Conservation (phyloP, 2,329 filamentous ascomycete genomes). For the Trichoderma polysporum region DNA sequence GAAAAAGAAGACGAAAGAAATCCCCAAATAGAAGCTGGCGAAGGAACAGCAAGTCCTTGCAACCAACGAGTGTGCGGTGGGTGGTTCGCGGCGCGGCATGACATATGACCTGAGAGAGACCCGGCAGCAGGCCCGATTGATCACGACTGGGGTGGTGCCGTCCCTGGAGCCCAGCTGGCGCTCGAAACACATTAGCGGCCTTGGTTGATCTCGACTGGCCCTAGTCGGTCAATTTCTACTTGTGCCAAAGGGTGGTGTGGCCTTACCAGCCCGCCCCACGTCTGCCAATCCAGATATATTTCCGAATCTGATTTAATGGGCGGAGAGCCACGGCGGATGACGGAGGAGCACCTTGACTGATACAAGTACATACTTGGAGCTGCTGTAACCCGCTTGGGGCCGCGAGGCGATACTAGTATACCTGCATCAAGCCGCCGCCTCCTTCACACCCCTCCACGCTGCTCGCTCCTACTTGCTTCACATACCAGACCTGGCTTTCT, state of each 20-base stretch:
- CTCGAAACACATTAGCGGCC: slow-evolving; percentile 44
- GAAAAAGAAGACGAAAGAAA: neutral
- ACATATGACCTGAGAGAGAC: slow-evolving; percentile 22
- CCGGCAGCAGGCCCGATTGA: slow-evolving; percentile 24
- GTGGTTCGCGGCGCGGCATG: slow-evolving; percentile 22
- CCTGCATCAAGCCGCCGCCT: slow-evolving; percentile 12
- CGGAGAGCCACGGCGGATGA: slow-evolving; percentile 47
- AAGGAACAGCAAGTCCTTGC: neutral
- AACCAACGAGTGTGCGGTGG: neutral
- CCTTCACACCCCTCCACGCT: slow-evolving; percentile 14
- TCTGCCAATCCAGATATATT: slow-evolving; percentile 44
- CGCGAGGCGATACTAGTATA: slow-evolving; percentile 33
- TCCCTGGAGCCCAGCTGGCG: slow-evolving; percentile 32
- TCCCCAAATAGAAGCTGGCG: neutral
- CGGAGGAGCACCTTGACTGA: slow-evolving; percentile 34
- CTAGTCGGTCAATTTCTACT: slow-evolving; percentile 22
- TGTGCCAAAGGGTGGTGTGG: slow-evolving; percentile 19
- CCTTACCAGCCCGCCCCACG: slow-evolving; percentile 39
- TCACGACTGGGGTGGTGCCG: slow-evolving; percentile 20
- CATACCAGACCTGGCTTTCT: neutral
- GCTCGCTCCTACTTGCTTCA: neutral
- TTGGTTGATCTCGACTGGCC: slow-evolving; percentile 42
- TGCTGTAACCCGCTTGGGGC: slow-evolving; percentile 34
- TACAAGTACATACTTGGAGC: slow-evolving; percentile 29
- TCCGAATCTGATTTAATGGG: slow-evolving; percentile 49